phyloP scores from a whole-genome alignment of 2,329 filamentous ascomycete species.

The Diaporthe nobilis region DNA sequence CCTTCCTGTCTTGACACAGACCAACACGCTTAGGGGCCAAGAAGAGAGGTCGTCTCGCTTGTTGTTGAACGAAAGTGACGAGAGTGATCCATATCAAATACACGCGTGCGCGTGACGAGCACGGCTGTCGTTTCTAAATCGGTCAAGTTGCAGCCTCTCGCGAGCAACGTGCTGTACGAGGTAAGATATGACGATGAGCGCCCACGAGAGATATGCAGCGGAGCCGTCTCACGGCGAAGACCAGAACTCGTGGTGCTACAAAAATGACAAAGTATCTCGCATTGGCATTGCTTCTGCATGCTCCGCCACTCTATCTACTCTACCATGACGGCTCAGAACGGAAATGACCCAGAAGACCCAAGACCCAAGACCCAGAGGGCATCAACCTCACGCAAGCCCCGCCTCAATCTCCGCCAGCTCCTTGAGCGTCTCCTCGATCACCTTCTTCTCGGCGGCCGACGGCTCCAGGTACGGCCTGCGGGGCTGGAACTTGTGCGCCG shows the following conservation, averaged over 20 bases:
- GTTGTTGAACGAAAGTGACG: slow-evolving; percentile 11
- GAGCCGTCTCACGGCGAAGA: neutral
- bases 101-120: neutral
- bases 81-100: slow-evolving; percentile 5
- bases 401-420: slow-evolving; percentile 63
- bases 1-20: neutral
- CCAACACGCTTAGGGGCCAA: neutral
- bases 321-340: neutral
- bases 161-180: neutral
- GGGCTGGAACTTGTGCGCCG: slow-evolving; percentile 70
- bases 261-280: neutral
- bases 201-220: neutral
- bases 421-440: slow-evolving; percentile 57
- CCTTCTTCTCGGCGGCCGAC: slow-evolving; percentile 59
- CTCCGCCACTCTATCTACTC: slow-evolving; percentile 18
- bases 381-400: slow-evolving; percentile 49
- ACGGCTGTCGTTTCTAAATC: slow-evolving; percentile 11
- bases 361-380: neutral
- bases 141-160: neutral
- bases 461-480: slow-evolving; percentile 72
- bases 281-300: neutral
- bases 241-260: neutral
- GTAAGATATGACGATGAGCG: neutral
- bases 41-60: slow-evolving; percentile 7
- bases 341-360: too few species aligned